Evolutionary conservation across 192 early-diverging fungal species (phyloP), one percentile per base, ranked within the genome.

Genomic region (Rhizophagus clarus): DNA sequence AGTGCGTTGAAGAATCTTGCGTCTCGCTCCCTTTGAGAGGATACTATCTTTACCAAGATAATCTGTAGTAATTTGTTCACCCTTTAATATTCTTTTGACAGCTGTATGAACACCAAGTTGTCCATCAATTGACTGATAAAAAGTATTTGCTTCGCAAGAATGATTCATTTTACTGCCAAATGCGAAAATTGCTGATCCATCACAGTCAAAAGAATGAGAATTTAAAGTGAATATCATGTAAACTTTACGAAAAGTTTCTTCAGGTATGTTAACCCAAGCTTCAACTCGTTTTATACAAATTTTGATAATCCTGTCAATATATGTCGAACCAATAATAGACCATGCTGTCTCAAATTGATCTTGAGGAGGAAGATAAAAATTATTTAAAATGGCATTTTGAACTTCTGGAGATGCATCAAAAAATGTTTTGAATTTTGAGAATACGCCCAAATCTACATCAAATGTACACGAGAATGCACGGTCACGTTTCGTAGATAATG

Each of bases 101-200:
- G 31, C 64, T 3, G 64, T 67, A 67, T 67, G 64, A 20, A 67
- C 17, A 15, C 64, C 64, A 63, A n/a, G 24, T 67, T 31, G 64
- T 17, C 31, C 31, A 32, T 67, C 64, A 67, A 67, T 67, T 20
- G 31, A 32, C 17, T 67, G 64, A 31, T 67, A 67, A 67, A 67
- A 67, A 31, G 64, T 67, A 67, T 67, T 67, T 67, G 64, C 64
- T 67, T 67, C 64, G 4, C 64, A 67, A 14, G 64, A 67, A 20
- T 67, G 64, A 67, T 67, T 67, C 64, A 67, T 67, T 15, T 67
- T 67, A 15, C 64, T 67, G 12, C 64, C 64, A 29, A 32, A 31
- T 17, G 20, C 64, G 31, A 67, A 67, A 32, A 67, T 67, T 6
- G 64, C 64, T 20, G 64, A 31, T 32, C 51, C 51, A 22, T 56